These are phyloP conservation scores for Combretum micranthum DNA, from an alignment of 345 rosid genomes.

Conservation along the genomic window DNA sequence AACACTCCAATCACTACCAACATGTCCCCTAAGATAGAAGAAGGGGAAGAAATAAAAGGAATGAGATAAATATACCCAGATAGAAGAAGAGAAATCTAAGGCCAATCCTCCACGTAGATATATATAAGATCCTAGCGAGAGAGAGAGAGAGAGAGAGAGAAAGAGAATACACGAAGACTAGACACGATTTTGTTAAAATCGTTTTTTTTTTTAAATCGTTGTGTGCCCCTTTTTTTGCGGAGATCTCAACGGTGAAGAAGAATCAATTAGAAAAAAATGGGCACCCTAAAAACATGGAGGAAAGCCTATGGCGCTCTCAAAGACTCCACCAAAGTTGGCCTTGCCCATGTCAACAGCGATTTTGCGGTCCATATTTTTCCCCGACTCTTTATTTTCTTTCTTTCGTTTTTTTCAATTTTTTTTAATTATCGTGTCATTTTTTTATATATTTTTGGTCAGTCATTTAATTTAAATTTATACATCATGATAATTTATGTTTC, in stretches of 20 bases:
- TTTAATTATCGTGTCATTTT: constrained; percentile 14
- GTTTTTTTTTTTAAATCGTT: no score
- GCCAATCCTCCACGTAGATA: constrained; percentile 23
- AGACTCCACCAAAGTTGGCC: constrained; percentile 98
- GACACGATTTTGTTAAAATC: no score
- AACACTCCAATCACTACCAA: no score
- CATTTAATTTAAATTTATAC: no score
- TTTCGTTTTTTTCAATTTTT: constrained; percentile 5
- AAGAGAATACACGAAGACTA: constrained; percentile 9
- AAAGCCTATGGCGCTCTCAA: constrained; percentile 95
- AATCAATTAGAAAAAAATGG: constrained; percentile 64
- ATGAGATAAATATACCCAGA: no score
- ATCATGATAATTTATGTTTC: neutral
- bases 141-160: constrained; percentile 14
- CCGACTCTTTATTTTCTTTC: constrained; percentile 4
- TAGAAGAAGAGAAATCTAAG: constrained; percentile 7
- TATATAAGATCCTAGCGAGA: no score
- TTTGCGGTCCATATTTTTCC: constrained; percentile 79
- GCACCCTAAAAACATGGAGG: constrained; percentile 93
- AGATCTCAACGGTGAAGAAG: constrained; percentile 31
- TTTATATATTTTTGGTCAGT: constrained; percentile 6
- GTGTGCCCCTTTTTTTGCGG: neutral
- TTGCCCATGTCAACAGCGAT: constrained; percentile 98
- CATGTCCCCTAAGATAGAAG: no score
- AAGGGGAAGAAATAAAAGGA: no score